A percentile compares a stretch with the other conserved stretches of the same genome.
Conservation (phyloP, 345 rosid species). For the Hevea brasiliensis region DNA sequence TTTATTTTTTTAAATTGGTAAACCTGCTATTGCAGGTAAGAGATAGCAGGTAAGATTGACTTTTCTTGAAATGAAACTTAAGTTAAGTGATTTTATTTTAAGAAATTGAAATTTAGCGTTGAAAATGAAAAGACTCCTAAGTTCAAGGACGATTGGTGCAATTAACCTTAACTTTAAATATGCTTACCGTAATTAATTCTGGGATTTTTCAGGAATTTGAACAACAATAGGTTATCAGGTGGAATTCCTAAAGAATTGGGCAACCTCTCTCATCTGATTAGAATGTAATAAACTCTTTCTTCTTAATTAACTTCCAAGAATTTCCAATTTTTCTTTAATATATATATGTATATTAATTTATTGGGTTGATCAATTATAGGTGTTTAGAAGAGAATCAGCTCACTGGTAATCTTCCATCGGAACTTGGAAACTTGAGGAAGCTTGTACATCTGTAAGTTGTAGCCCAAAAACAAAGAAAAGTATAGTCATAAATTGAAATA, state of each 20-base stretch:
- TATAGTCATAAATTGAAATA: too few species aligned
- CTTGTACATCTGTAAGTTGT: not conserved
- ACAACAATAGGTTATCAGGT: constrained; percentile 9
- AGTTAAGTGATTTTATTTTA: too few species aligned
- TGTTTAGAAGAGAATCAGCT: not conserved
- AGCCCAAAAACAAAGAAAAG: not conserved
- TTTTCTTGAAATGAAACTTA: too few species aligned
- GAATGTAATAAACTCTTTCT: not conserved
- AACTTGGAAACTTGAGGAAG: constrained; percentile 14
- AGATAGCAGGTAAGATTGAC: too few species aligned
- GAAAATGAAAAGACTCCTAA: too few species aligned
- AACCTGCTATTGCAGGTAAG: too few species aligned
- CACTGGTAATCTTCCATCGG: constrained; percentile 5
- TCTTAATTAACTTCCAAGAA: not conserved
- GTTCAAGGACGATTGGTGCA: too few species aligned
- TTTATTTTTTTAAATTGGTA: too few species aligned
- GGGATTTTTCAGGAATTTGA: not conserved
- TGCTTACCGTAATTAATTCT: too few species aligned
- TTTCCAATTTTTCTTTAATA: too few species aligned
- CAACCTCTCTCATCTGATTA: not conserved
- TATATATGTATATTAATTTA: not conserved
- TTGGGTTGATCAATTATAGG: constrained; percentile 13
- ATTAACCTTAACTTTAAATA: too few species aligned
- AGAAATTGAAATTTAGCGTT: too few species aligned
- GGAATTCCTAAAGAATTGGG: constrained; percentile 19